These are phyloP conservation scores for Nidula niveotomentosa DNA, from an alignment of 1,284 basidiomycete species.

Conservation along the genomic window DNA sequence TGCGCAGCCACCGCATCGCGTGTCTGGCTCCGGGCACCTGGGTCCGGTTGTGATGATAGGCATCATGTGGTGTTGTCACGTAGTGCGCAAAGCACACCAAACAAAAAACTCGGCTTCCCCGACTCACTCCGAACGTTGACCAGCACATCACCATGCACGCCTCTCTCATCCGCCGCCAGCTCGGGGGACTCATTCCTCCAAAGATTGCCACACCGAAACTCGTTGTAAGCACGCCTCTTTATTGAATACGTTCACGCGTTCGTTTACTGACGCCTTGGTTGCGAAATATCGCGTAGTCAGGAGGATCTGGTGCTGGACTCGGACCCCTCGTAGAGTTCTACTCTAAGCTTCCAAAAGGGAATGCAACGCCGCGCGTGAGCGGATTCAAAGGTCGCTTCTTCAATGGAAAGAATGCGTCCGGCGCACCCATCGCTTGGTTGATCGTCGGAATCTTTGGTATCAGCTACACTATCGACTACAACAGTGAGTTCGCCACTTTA, in stretches of 20 bases:
- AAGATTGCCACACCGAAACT: conserved; percentile 92
- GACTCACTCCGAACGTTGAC: conserved; percentile 29
- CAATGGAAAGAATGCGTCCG: conserved; percentile 83
- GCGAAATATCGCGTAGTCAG: conserved; percentile 43
- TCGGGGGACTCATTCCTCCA: conserved; percentile 85
- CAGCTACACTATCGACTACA: conserved; percentile 90
- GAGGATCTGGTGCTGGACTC: conserved; percentile 80
- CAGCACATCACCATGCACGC: conserved; percentile 64
- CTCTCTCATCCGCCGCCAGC: conserved; percentile 79
- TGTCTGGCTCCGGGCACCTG: not conserved
- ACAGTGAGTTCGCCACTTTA: conserved; percentile 62
- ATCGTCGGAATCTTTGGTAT: conserved; percentile 80
- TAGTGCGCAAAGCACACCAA: not conserved
- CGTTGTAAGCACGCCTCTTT: conserved; percentile 57
- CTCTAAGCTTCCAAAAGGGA: conserved; percentile 86
- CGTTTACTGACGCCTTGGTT: too few relatives aligned
- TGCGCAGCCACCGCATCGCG: not conserved
- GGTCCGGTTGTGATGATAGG: not conserved
- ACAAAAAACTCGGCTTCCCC: conserved; percentile 14
- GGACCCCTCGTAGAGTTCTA: conserved; percentile 91
- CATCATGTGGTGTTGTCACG: not conserved
- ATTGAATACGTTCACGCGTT: not conserved
- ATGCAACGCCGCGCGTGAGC: conserved; percentile 59
- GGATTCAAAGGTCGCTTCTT: conserved; percentile 83
- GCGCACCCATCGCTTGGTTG: conserved; percentile 69